A percentile compares a stretch with the other conserved stretches of the same genome.
These are phyloP conservation scores for Aphanomyces cochlioides DNA, from an alignment of 352 stramenopile genomes.

Conservation along the genomic window DNA sequence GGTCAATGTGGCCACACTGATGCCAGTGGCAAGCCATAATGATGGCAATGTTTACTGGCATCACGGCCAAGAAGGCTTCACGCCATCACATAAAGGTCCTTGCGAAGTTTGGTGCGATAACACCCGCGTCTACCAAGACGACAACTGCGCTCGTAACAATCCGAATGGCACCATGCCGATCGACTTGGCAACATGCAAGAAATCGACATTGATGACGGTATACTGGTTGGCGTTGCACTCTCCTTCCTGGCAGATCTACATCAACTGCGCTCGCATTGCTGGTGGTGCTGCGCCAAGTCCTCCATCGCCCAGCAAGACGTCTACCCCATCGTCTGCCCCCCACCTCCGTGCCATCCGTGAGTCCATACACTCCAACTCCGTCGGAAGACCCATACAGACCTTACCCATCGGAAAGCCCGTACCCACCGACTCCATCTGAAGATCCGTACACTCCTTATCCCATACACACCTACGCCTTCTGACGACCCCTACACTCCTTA, in stretches of 20 bases:
- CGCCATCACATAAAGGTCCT: conserved; percentile 36
- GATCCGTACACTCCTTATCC: no score
- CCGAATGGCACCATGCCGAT: conserved; percentile 1
- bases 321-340: background rate
- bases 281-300: background rate
- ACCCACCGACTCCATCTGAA: no score
- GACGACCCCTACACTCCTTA: no score
- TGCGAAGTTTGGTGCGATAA: conserved; percentile 42
- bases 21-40: conserved; percentile 12
- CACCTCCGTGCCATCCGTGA: no score
- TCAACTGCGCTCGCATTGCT: conserved; percentile 34
- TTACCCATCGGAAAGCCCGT: no score
- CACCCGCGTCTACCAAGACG: conserved; percentile 36
- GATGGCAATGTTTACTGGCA: conserved; percentile 8
- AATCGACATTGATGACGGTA: conserved; percentile 36
- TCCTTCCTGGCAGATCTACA: conserved; percentile 42
- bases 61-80: conserved; percentile 37
- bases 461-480: no score
- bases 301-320: background rate
- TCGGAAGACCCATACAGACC: no score
- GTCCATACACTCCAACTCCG: no score
- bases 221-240: conserved; percentile 46
- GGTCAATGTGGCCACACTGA: conserved; percentile 17
- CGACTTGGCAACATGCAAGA: conserved; percentile 31
- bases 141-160: conserved; percentile 35